Conservation (phyloP, 1,284 basidiomycete species). For the Anthracocystis panici-leucophaei region DNA sequence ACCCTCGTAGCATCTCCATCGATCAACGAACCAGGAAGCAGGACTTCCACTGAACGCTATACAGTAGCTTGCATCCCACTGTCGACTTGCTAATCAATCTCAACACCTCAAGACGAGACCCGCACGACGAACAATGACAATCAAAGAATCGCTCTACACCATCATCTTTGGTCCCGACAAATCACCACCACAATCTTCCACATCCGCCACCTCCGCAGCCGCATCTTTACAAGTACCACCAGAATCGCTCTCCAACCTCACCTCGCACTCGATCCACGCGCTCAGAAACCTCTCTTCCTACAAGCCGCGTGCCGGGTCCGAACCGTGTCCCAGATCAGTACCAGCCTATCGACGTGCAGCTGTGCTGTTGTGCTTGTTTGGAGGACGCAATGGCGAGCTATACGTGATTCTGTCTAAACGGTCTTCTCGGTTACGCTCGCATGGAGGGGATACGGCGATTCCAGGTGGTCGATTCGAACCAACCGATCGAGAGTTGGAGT, state of each 20-base stretch:
- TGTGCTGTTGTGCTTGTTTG: conserved; percentile 61
- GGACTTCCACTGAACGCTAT: no score
- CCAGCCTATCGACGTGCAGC: conserved; percentile 66
- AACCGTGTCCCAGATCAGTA: conserved; percentile 55
- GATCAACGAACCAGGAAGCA: no score
- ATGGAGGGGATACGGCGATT: conserved; percentile 66
- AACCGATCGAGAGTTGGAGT: conserved; percentile 57
- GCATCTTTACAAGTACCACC: conserved; percentile 12
- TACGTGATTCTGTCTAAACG: conserved; percentile 64
- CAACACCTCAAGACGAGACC: background rate
- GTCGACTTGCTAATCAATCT: background rate
- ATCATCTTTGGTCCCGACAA: conserved; percentile 36
- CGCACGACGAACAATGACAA: conserved; percentile 18
- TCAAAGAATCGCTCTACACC: conserved; percentile 42
- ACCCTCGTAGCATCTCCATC: no score
- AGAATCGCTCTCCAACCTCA: conserved; percentile 18
- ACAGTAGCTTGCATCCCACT: no score
- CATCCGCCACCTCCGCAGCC: conserved; percentile 11
- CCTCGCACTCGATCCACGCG: conserved; percentile 41
- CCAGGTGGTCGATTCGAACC: conserved; percentile 65
- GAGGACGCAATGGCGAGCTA: conserved; percentile 58
- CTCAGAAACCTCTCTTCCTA: conserved; percentile 47
- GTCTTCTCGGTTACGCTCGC: conserved; percentile 45
- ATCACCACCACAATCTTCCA: conserved; percentile 6
- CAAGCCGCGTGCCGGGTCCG: conserved; percentile 27